phyloP scores from a whole-genome alignment of 495 filamentous ascomycete species.

The Penicillium arizonense region DNA sequence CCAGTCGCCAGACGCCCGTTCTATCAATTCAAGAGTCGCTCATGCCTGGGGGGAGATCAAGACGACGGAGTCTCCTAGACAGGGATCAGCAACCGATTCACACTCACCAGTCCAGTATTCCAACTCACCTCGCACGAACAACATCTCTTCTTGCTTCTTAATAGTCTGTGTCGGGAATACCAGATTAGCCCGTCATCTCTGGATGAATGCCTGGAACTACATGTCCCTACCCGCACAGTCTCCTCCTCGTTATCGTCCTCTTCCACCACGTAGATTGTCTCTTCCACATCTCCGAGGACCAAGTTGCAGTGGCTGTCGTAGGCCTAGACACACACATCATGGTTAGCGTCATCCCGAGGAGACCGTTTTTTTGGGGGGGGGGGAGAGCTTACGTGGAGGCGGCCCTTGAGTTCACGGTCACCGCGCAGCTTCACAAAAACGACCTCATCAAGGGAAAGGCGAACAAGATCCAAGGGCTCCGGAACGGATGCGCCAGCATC shows the following conservation, averaged over 20 bases:
- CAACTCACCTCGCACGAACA: slow-evolving; percentile 90
- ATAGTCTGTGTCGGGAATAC: slow-evolving; percentile 61
- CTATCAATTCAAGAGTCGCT: slow-evolving; percentile 21
- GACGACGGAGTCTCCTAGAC: slow-evolving; percentile 87
- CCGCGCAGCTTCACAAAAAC: slow-evolving; percentile 97
- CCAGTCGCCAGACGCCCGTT: slow-evolving; percentile 22
- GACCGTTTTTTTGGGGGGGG: slow-evolving; percentile 2
- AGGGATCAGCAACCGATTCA: slow-evolving; percentile 6
- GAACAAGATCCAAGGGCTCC: slow-evolving; percentile 92
- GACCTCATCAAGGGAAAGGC: slow-evolving; percentile 87
- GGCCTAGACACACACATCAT: slow-evolving; percentile 56
- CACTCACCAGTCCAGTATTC: background rate
- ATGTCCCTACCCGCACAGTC: slow-evolving; percentile 54
- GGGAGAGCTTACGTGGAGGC: slow-evolving; percentile 71
- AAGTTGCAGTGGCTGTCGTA: slow-evolving; percentile 99
- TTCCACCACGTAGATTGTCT: slow-evolving; percentile 89
- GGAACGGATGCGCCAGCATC: slow-evolving; percentile 66
- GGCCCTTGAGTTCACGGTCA: slow-evolving; percentile 91
- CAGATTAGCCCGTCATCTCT: slow-evolving; percentile 9
- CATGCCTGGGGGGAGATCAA: slow-evolving; percentile 81
- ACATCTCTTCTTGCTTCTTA: slow-evolving; percentile 96
- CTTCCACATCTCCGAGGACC: slow-evolving; percentile 95
- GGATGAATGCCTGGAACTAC: background rate
- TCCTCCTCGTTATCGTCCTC: slow-evolving; percentile 86
- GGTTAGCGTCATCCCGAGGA: slow-evolving; percentile 8